phyloP scores from a whole-genome alignment of 768 basidiomycete genomes.

The Auriscalpium orientale region DNA sequence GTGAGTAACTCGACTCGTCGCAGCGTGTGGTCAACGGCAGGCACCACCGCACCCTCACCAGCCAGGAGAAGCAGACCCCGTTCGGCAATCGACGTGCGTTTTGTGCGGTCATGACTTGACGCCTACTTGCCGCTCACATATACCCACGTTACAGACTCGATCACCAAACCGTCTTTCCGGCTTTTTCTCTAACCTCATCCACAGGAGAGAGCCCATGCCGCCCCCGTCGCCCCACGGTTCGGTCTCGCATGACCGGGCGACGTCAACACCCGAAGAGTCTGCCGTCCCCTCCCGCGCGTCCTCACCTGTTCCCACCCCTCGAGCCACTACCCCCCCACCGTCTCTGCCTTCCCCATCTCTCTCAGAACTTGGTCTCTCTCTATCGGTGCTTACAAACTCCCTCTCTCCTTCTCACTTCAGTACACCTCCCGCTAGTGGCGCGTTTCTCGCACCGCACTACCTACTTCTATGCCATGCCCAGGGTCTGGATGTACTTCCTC shows the following conservation, averaged over 20 bases:
- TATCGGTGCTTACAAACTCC: slow-evolving; percentile 59
- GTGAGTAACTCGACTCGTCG: slow-evolving; percentile 16
- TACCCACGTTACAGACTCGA: slow-evolving; percentile 34
- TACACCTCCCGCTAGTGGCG: slow-evolving; percentile 68
- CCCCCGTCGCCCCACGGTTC: slow-evolving; percentile 13
- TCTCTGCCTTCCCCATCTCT: slow-evolving; percentile 63
- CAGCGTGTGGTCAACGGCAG: slow-evolving; percentile 4
- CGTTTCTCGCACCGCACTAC: slow-evolving; percentile 76
- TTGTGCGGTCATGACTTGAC: background rate
- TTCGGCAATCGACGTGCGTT: slow-evolving; percentile 44
- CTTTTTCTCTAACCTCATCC: slow-evolving; percentile 75
- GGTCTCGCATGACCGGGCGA: slow-evolving; percentile 14
- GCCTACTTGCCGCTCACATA: slow-evolving; percentile 10
- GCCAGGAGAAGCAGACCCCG: slow-evolving; percentile 6
- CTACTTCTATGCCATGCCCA: slow-evolving; percentile 80
- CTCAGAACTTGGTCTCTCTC: slow-evolving; percentile 64
- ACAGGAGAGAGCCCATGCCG: slow-evolving; percentile 50
- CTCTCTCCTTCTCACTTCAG: slow-evolving; percentile 73
- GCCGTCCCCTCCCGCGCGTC: slow-evolving; percentile 40
- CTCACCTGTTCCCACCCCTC: slow-evolving; percentile 41
- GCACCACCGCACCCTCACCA: background rate
- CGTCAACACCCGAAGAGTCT: slow-evolving; percentile 20
- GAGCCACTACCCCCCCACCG: slow-evolving; percentile 68
- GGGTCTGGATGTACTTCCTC: slow-evolving; percentile 79
- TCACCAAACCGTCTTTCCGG: slow-evolving; percentile 73